Evolutionary conservation across 805 yeast species (phyloP).

Genomic region (Novakomyces olei): DNA sequence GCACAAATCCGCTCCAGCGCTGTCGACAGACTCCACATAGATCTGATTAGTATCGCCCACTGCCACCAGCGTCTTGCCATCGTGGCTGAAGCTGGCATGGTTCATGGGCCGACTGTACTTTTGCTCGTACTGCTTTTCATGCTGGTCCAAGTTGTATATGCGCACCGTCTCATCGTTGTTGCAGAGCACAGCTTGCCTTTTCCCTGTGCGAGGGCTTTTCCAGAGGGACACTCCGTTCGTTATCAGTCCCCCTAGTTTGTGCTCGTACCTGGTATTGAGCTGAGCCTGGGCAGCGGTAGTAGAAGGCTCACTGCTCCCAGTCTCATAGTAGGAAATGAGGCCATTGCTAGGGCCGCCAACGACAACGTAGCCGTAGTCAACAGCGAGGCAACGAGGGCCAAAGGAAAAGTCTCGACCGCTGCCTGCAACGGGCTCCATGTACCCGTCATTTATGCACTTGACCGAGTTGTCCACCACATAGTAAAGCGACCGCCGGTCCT

Average conservation of each 20-base stretch:
- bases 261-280: too few species aligned
- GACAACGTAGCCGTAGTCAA: background rate
- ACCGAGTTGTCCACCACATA: too few species aligned
- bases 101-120: constrained; percentile 47
- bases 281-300: too few species aligned
- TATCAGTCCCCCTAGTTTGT: too few species aligned
- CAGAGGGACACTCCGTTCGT: too few species aligned
- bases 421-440: too few species aligned
- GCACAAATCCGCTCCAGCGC: background rate
- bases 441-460: too few species aligned
- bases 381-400: constrained; percentile 1
- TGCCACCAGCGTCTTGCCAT: constrained; percentile 32
- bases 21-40: constrained; percentile 19
- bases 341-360: background rate
- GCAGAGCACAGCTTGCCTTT: constrained; percentile 47
- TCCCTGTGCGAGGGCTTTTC: too few species aligned
- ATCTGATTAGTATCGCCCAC: constrained; percentile 63
- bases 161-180: constrained; percentile 65
- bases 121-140: constrained; percentile 23
- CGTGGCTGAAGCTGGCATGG: constrained; percentile 49
- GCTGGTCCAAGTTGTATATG: constrained; percentile 32
- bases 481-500: too few species aligned
- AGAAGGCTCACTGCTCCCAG: too few species aligned
- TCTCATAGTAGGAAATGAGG: too few species aligned
- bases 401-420: too few species aligned